Base-by-base conservation (phyloP, 106 monocot genomes). In the Xerophyta viscosa region DNA sequence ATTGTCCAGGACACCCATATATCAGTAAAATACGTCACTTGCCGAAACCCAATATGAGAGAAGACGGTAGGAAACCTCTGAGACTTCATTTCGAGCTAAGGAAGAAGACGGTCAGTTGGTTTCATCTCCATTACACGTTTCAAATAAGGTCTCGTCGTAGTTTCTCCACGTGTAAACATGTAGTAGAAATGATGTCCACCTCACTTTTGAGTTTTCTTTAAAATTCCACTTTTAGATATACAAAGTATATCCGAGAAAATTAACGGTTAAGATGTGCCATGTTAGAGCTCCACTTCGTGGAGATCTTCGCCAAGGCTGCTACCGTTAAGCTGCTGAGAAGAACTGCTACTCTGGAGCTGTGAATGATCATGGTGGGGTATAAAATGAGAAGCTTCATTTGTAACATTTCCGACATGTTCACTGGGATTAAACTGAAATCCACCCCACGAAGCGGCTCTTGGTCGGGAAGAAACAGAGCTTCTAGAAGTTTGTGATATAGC, bases 231-330 rank as follows among this genome's bases (percentile, higher is more conserved):
- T n/a, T n/a, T n/a, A n/a, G n/a, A n/a, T n/a, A n/a, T n/a, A n/a
- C n/a, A n/a, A n/a, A n/a, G n/a, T n/a, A n/a, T n/a, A n/a, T n/a
- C n/a, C n/a, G n/a, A n/a, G n/a, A n/a, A n/a, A n/a, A n/a, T n/a
- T n/a, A n/a, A n/a, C n/a, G n/a, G n/a, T 39, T 22, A 9, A 24
- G 8, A 4, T 8, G 0, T 33, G 8, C 27, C 11, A 21, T n/a
- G 39, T 78, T 52, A 87, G 51, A 87, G 87, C 64, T 87, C 74
- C 13, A 87, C 81, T 33, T 87, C 87, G 4, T 87, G 77, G 25
- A 87, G 81, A 27, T 87, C 82, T 11, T 87, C 87, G 0, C 61
- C 74, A 12, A 62, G 31, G 19, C 59, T 42, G 30, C 75, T 31
- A 41, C 68, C 49, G 39, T 60, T 65, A 7, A 48, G 37, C 27